A percentile compares a stretch with the other conserved stretches of the same genome.
These are phyloP conservation scores for Trypanosoma scelopori DNA, from an alignment of 208 protist genomes.

Conservation along the genomic window DNA sequence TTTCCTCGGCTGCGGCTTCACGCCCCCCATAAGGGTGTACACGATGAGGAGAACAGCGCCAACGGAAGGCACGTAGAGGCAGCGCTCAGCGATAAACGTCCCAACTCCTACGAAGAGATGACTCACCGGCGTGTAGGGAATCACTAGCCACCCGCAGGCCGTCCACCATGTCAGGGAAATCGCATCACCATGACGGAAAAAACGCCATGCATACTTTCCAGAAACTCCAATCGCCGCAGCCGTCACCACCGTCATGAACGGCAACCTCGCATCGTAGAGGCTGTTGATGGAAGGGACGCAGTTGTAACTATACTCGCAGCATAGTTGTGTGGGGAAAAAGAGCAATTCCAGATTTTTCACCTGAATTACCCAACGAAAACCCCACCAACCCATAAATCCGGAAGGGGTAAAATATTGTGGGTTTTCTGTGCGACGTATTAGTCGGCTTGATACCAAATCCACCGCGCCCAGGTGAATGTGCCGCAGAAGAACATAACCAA, in stretches of 20 bases:
- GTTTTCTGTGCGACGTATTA: constrained; percentile 81
- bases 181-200: constrained; percentile 13
- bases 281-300: constrained; percentile 69
- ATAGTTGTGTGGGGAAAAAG: constrained; percentile 75
- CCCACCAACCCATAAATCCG: constrained; percentile 37
- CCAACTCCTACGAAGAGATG: constrained; percentile 84
- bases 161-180: constrained; percentile 8
- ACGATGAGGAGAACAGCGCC: constrained; percentile 45
- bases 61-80: constrained; percentile 84
- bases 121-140: constrained; percentile 78
- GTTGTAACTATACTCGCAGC: constrained; percentile 90
- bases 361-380: constrained; percentile 63
- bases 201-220: constrained; percentile 14
- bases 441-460: constrained; percentile 37
- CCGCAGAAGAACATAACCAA: constrained; percentile 61
- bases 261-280: constrained; percentile 40
- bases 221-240: constrained; percentile 18
- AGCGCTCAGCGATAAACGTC: constrained; percentile 87
- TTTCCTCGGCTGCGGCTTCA: neutral
- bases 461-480: constrained; percentile 42
- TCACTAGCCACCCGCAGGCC: constrained; percentile 49
- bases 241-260: constrained; percentile 23
- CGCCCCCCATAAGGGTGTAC: constrained; percentile 21
- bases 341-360: constrained; percentile 83
- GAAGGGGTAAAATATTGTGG: constrained; percentile 68